Percentiles rank a stretch among this genome's conserved stretches.
Evolutionary conservation across 257 asterid species (phyloP).

Genomic region (Solanum chiquidenum): DNA sequence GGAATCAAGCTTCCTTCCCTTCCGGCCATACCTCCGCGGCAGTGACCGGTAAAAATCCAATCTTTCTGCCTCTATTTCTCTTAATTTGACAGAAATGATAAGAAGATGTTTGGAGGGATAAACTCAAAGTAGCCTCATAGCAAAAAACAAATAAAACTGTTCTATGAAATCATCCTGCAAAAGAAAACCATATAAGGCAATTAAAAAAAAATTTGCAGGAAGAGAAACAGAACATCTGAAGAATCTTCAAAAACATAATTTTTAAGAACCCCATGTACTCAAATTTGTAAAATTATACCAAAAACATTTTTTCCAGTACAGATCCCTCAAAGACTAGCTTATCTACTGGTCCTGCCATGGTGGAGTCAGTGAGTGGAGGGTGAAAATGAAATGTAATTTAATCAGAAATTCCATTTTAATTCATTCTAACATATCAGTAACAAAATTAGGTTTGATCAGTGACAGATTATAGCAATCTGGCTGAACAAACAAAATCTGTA

Average conservation of each 20-base stretch:
- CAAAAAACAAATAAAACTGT: neutral
- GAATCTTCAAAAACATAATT: neutral
- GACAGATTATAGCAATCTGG: neutral
- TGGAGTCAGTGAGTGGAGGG: neutral
- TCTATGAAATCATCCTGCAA: neutral
- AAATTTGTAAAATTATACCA: neutral
- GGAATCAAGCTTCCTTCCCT: conserved; percentile 18
- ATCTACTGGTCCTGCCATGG: neutral
- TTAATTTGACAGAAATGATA: neutral
- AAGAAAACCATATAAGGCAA: neutral
- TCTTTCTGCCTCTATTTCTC: conserved; percentile 2
- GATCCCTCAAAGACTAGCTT: neutral
- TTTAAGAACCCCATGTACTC: neutral
- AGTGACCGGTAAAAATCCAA: conserved; percentile 22
- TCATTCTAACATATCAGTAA: neutral
- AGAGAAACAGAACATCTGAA: neutral
- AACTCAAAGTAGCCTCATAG: neutral
- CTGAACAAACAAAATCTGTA: neutral
- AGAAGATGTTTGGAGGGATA: neutral
- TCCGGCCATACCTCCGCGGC: conserved; percentile 29
- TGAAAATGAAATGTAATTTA: neutral
- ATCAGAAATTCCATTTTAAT: neutral
- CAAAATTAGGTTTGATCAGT: neutral
- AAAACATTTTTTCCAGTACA: neutral
- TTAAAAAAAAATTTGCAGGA: neutral